Evolutionary conservation across 306 rosid genomes (phyloP).

Genomic region (Vigna hirtella): DNA sequence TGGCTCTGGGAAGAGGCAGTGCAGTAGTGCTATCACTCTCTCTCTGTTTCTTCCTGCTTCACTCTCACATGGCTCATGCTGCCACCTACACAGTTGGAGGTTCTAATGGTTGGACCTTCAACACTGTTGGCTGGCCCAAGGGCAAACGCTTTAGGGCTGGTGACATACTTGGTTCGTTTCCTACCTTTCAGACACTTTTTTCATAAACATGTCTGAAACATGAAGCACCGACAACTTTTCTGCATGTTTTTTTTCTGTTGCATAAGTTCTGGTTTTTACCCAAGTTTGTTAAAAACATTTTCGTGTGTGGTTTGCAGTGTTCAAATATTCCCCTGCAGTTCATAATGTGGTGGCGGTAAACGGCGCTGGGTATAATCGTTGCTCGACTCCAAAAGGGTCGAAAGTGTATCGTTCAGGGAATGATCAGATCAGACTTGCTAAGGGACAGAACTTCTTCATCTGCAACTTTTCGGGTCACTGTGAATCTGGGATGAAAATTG

Average conservation of each 20-base stretch:
- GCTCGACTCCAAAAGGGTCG: conserved; percentile 57
- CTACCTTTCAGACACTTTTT: neutral
- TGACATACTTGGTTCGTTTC: conserved; percentile 72
- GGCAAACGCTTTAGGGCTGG: conserved; percentile 76
- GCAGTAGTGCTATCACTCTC: conserved; percentile 54
- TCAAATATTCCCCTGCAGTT: conserved; percentile 50
- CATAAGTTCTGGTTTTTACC: no score
- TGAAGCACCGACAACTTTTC: no score
- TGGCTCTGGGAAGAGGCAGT: conserved; percentile 78
- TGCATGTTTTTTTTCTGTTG: no score
- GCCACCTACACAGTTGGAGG: conserved; percentile 66
- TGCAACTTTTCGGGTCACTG: conserved; percentile 71
- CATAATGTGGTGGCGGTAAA: conserved; percentile 68
- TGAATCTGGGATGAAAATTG: conserved; percentile 66
- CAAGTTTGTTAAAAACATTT: no score
- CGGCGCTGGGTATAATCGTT: conserved; percentile 52
- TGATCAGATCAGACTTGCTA: conserved; percentile 63
- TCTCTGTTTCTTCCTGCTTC: conserved; percentile 47
- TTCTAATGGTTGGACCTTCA: conserved; percentile 67
- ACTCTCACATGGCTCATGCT: conserved; percentile 55
- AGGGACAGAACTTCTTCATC: conserved; percentile 69
- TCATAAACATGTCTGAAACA: no score
- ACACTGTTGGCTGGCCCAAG: conserved; percentile 56
- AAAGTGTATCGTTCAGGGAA: conserved; percentile 55
- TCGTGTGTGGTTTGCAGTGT: conserved; percentile 42